These are phyloP conservation scores for Leishmania amazonensis DNA, from an alignment of 208 protist genomes.

Conservation along the genomic window DNA sequence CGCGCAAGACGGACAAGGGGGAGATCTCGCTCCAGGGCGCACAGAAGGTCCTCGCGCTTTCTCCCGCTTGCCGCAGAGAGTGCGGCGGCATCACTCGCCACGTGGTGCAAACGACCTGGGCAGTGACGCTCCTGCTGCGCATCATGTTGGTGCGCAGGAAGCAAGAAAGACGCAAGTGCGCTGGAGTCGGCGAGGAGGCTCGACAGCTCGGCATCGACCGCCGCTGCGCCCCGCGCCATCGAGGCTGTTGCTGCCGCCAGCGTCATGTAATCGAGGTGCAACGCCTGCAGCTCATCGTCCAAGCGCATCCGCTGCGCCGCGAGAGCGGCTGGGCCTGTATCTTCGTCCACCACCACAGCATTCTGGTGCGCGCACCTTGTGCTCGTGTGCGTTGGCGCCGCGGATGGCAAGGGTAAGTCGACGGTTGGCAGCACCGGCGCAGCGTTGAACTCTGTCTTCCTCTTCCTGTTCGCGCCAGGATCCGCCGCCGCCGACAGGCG, in stretches of 20 bases:
- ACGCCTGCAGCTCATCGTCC: slow-evolving; percentile 25
- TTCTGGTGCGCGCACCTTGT: background rate
- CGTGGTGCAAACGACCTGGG: background rate
- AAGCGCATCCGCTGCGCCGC: slow-evolving; percentile 10
- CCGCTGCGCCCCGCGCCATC: background rate
- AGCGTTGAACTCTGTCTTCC: background rate
- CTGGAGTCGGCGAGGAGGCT: background rate
- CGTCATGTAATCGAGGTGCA: slow-evolving; percentile 30
- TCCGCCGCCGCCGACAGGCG: background rate
- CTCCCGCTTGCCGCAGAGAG: background rate
- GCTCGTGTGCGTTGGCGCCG: background rate
- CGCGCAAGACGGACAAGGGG: slow-evolving; percentile 19
- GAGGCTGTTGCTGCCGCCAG: background rate
- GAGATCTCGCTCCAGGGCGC: background rate
- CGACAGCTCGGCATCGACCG: background rate
- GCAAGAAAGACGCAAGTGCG: background rate
- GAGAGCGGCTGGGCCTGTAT: background rate
- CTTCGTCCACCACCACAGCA: background rate
- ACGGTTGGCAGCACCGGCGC: background rate
- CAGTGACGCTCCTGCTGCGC: too few species aligned
- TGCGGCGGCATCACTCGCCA: background rate
- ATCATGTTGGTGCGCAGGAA: background rate
- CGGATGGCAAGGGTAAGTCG: background rate
- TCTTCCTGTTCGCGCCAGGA: background rate
- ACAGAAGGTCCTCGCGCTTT: background rate